Evolutionary conservation across 192 early-diverging fungal species (phyloP).

Genomic region (Backusella westeae): DNA sequence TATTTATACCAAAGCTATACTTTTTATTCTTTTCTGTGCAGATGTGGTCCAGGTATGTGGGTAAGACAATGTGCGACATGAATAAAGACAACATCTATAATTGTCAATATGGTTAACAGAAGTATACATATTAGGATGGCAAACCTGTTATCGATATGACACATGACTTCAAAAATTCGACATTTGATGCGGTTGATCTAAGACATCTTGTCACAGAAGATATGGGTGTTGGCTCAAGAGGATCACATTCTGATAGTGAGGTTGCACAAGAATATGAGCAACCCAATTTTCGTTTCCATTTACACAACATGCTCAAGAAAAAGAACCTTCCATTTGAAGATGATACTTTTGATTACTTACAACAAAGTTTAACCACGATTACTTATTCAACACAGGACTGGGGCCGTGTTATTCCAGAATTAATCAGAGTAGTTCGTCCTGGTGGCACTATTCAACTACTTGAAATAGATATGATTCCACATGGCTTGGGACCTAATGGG

Average conservation of each 20-base stretch:
- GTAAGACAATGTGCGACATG: background rate
- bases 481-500: conserved; percentile 10
- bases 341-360: conserved; percentile 22
- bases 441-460: conserved; percentile 21
- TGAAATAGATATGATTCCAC: conserved; percentile 15
- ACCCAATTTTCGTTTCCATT: background rate
- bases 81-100: background rate
- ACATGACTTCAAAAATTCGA: conserved; percentile 12
- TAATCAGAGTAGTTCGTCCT: conserved; percentile 13
- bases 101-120: background rate
- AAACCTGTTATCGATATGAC: conserved; percentile 25
- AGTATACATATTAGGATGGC: conserved; percentile 4
- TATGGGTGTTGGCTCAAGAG: background rate
- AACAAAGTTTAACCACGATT: conserved; percentile 3
- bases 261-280: background rate
- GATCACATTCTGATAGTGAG: background rate
- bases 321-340: background rate
- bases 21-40: background rate
- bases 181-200: conserved; percentile 15
- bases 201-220: background rate
- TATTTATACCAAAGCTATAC: background rate
- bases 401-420: background rate
- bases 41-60: conserved; percentile 30
- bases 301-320: conserved; percentile 12
- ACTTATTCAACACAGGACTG: background rate